Evolutionary conservation across 2,329 filamentous ascomycete genomes (phyloP).

Genomic region (Trichoderma koningii): DNA sequence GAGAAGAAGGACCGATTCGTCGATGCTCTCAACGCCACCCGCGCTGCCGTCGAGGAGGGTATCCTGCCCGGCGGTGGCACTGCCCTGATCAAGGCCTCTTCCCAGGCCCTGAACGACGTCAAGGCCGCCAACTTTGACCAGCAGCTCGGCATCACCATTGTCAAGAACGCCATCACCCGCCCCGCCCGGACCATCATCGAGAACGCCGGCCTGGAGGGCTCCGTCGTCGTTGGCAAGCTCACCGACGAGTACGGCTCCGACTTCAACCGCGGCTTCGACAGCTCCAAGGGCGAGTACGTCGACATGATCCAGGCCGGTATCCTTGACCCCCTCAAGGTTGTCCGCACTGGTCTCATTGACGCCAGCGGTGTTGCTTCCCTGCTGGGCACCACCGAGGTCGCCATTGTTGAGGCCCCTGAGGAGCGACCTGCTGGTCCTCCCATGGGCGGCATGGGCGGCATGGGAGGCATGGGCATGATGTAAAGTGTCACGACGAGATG

Average conservation of each 20-base stretch:
- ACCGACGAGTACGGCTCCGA: constrained; percentile 87
- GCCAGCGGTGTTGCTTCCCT: constrained; percentile 95
- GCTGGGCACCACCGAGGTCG: constrained; percentile 96
- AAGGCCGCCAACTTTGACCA: constrained; percentile 98
- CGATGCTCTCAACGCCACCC: constrained; percentile 95
- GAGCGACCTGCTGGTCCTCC: constrained; percentile 71
- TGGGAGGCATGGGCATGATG: constrained; percentile 65
- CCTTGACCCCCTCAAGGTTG: constrained; percentile 98
- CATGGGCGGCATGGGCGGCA: constrained; percentile 68
- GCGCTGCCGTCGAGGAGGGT: constrained; percentile 97
- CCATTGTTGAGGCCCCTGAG: constrained; percentile 93
- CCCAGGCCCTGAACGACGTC: constrained; percentile 78
- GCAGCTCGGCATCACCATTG: constrained; percentile 94
- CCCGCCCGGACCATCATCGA: constrained; percentile 95
- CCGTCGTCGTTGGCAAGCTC: constrained; percentile 96
- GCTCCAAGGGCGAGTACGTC: constrained; percentile 94
- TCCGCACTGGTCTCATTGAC: constrained; percentile 92
- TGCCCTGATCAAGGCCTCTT: constrained; percentile 93
- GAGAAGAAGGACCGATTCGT: constrained; percentile 99
- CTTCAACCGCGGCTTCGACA: constrained; percentile 99
- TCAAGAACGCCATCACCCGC: constrained; percentile 97
- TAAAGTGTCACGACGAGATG: constrained; percentile 45
- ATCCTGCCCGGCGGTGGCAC: constrained; percentile 98
- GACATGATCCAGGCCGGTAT: constrained; percentile 98
- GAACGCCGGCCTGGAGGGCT: constrained; percentile 95